A percentile compares a stretch with the other conserved stretches of the same genome.
Conservation (phyloP, 2,329 filamentous ascomycete species). For the Hortaea werneckii region DNA sequence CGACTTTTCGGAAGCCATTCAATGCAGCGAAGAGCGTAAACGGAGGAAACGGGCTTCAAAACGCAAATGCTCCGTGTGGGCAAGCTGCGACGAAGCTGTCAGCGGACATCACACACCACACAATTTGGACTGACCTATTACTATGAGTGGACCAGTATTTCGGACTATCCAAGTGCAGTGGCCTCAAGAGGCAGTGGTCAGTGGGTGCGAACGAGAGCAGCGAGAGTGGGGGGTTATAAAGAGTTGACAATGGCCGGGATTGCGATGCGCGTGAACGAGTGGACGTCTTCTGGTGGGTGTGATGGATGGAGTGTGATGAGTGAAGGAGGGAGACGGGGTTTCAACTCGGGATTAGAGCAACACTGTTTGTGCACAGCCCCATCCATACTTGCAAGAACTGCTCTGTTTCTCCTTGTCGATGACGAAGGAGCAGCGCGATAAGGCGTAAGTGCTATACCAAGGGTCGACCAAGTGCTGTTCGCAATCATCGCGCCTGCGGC, state of each 20-base stretch:
- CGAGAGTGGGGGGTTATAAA: conserved; percentile 19
- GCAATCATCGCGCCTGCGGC: too few relatives aligned
- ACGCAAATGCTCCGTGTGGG: too few relatives aligned
- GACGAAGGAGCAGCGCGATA: too few relatives aligned
- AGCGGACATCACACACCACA: too few relatives aligned
- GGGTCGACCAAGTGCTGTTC: too few relatives aligned
- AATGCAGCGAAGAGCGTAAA: background rate
- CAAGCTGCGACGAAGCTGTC: too few relatives aligned
- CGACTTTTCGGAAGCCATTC: conserved; percentile 10
- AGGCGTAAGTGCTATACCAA: too few relatives aligned
- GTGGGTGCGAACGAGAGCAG: too few relatives aligned
- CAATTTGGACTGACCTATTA: too few relatives aligned
- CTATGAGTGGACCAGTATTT: too few relatives aligned
- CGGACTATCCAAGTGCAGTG: too few relatives aligned
- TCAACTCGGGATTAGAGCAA: background rate
- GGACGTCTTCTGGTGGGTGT: conserved; percentile 3
- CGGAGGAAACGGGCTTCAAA: background rate
- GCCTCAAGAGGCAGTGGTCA: too few relatives aligned
- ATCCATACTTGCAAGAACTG: conserved; percentile 1
- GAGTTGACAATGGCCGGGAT: conserved; percentile 25
- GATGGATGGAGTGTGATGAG: background rate
- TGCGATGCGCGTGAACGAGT: conserved; percentile 18
- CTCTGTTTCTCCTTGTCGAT: background rate
- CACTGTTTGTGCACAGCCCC: conserved; percentile 7
- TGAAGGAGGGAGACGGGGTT: conserved; percentile 1